Evolutionary conservation across 2,329 filamentous ascomycete genomes (phyloP), one percentile per base, ranked within the genome.

Genomic region (Apiospora sp.): DNA sequence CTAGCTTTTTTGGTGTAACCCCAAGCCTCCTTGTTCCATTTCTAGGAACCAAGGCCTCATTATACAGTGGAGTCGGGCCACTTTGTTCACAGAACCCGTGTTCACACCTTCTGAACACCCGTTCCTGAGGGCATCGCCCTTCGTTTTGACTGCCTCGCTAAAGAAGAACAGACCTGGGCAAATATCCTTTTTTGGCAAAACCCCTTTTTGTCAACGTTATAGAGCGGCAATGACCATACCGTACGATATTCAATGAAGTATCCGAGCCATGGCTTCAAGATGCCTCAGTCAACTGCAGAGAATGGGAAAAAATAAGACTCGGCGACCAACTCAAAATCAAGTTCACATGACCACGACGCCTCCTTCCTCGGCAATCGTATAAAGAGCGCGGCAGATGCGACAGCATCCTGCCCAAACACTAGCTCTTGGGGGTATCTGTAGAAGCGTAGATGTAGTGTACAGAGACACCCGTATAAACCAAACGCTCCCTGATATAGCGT

Each of bases 231-330:
- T 27, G 13, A 14, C 24, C 43, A 68, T 46, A 16, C 67, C 37
- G 67, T 41, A n/a, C 46, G n/a, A 68, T 68, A 46, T 49, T 46
- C 67, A 68, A 68, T 46, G 41, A 68, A 68, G 67, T 49, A 64
- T 34, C 58, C 10, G 58, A 64, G 19, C 30, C 10, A 41, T 34
- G 19, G 41, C 19, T 22, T 64, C 58, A 41, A 64, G 58, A 64
- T 41, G 58, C 30, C 34, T 41, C 58, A 64, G 30, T 64, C 34
- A 64, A 41, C 30, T 64, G 58, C 58, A 64, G 10, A 64, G 58
- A 64, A 41, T 64, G 58, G 24, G 58, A 64, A 41, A 10, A 64
- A n/a, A 64, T 61, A 41, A n/a, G 58, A 64, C 37, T n/a, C 34
- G 41, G 58, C 58, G 34, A 64, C 19, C 58, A 64, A 64, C 58